Conservation (phyloP, 2,329 filamentous ascomycete genomes). For the Cladobotryum mycophilum region DNA sequence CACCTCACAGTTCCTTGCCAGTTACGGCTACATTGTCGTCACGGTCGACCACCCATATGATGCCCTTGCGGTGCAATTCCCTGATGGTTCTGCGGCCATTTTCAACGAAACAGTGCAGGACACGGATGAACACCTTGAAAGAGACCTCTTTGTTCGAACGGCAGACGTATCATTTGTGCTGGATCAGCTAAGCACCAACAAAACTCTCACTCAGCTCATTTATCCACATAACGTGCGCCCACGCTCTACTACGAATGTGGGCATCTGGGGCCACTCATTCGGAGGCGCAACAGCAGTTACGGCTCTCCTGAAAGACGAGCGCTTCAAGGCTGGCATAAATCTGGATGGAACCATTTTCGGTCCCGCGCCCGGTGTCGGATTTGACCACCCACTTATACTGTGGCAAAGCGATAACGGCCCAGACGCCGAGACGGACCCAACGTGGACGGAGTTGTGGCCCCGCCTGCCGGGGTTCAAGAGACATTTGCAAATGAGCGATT, state of each 20-base stretch:
- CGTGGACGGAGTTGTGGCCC: constrained; percentile 2
- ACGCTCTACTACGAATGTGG: background rate
- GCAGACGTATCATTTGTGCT: constrained; percentile 4
- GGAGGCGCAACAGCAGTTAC: constrained; percentile 7
- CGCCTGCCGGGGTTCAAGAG: background rate
- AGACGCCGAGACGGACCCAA: background rate
- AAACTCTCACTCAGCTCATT: constrained; percentile 3
- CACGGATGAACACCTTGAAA: background rate
- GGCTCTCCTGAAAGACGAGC: constrained; percentile 1
- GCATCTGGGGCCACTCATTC: constrained; percentile 10
- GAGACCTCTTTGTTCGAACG: background rate
- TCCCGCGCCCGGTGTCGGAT: background rate
- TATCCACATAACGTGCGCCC: background rate
- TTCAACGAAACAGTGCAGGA: background rate
- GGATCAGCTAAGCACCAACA: constrained; percentile 4
- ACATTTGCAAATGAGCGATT: background rate
- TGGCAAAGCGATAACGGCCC: background rate
- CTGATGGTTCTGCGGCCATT: background rate
- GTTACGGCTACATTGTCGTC: constrained; percentile 7
- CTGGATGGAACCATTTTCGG: constrained; percentile 6
- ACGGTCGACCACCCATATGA: constrained; percentile 1
- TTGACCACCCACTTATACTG: constrained; percentile 3
- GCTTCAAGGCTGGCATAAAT: constrained; percentile 9
- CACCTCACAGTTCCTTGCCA: constrained; percentile 6
- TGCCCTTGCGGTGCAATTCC: constrained; percentile 1